A percentile compares a stretch with the other conserved stretches of the same genome.
These are phyloP conservation scores for Capronia epimyces DNA, from an alignment of 2,329 filamentous ascomycete genomes.

Conservation along the genomic window DNA sequence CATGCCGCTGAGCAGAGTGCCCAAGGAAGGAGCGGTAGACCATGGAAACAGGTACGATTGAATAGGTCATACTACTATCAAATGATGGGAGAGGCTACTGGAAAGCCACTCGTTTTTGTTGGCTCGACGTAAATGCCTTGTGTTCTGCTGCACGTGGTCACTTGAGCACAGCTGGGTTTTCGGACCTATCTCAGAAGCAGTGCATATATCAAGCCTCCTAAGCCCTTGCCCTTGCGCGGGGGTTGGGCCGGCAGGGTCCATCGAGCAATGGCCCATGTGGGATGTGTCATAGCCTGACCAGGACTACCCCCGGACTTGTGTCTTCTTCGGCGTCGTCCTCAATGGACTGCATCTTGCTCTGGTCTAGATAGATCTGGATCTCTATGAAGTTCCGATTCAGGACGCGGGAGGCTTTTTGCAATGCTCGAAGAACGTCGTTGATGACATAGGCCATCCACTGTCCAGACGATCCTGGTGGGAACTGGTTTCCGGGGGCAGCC, in stretches of 20 bases:
- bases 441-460: background rate
- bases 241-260: background rate
- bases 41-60: background rate
- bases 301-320: no score
- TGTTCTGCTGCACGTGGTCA: background rate
- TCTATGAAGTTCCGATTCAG: no score
- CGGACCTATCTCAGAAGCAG: background rate
- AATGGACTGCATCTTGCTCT: no score
- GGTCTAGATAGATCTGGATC: no score
- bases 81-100: background rate
- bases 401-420: no score
- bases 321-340: no score
- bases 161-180: background rate
- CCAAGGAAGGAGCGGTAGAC: background rate
- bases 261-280: background rate
- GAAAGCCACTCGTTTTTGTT: conserved; percentile 1
- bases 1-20: conserved; percentile 7
- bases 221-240: background rate
- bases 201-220: background rate
- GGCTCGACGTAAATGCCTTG: background rate
- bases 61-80: background rate
- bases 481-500: background rate
- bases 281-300: background rate
- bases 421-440: background rate
- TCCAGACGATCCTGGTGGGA: background rate